Percentiles rank a stretch among this genome's conserved stretches.
Evolutionary conservation across 2,329 filamentous ascomycete species (phyloP).

Genomic region (Nannizzia gypsea): DNA sequence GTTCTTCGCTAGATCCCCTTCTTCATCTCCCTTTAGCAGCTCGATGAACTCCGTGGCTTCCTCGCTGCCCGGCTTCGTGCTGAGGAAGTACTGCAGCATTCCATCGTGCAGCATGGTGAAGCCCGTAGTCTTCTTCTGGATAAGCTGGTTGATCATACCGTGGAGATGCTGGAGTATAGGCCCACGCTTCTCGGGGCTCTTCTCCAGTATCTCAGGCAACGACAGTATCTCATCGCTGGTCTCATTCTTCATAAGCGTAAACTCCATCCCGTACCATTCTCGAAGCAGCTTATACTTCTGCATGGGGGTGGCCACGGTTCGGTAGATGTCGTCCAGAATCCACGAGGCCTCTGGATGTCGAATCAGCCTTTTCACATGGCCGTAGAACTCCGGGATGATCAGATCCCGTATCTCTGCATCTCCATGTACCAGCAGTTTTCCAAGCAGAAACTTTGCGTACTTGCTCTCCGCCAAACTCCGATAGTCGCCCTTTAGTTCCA

Average conservation of each 20-base stretch:
- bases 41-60: constrained; percentile 83
- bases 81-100: constrained; percentile 92
- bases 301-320: constrained; percentile 69
- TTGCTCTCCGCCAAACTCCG: constrained; percentile 78
- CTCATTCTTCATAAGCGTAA: constrained; percentile 62
- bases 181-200: constrained; percentile 70
- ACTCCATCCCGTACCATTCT: constrained; percentile 96
- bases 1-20: constrained; percentile 83
- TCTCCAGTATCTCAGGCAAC: constrained; percentile 60
- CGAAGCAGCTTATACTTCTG: constrained; percentile 77
- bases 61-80: constrained; percentile 60
- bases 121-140: constrained; percentile 92
- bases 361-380: constrained; percentile 81
- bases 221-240: constrained; percentile 24
- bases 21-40: constrained; percentile 80
- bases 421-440: constrained; percentile 87
- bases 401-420: constrained; percentile 76
- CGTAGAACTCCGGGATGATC: constrained; percentile 90
- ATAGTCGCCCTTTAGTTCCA: constrained; percentile 76
- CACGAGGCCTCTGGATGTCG: constrained; percentile 93
- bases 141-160: constrained; percentile 77
- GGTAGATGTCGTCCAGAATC: constrained; percentile 96
- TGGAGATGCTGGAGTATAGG: constrained; percentile 77
- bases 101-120: constrained; percentile 98
- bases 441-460: constrained; percentile 95